Percentiles rank a stretch among this genome's conserved stretches.
Conservation (phyloP, 2,329 filamentous ascomycete species). For the Diatrype stigma region DNA sequence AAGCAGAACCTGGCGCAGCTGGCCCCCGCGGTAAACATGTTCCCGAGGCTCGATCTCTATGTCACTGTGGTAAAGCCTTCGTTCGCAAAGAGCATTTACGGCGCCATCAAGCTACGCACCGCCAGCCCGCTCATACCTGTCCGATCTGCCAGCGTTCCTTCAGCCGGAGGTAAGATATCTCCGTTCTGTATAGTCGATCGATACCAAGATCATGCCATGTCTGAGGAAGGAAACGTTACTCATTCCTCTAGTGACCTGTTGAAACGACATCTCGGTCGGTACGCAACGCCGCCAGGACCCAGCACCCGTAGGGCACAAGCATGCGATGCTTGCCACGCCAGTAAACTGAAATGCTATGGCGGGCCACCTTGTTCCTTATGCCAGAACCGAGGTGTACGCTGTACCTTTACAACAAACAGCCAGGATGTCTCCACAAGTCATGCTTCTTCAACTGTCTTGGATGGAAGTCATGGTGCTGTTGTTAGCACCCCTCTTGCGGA, state of each 20-base stretch:
- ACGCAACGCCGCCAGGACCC: neutral
- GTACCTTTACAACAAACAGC: too few species aligned
- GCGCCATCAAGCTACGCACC: constrained; percentile 3
- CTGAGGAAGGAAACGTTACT: too few species aligned
- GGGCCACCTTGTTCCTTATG: neutral
- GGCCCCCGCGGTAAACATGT: neutral
- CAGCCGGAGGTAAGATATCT: neutral
- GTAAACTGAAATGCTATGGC: neutral
- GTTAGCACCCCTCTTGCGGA: too few species aligned
- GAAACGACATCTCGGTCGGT: neutral
- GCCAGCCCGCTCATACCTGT: neutral
- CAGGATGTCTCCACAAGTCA: too few species aligned
- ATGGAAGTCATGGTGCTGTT: too few species aligned
- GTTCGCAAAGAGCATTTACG: constrained; percentile 4
- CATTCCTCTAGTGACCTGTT: constrained; percentile 1
- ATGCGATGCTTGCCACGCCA: constrained; percentile 2
- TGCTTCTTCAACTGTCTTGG: too few species aligned
- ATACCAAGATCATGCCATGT: neutral
- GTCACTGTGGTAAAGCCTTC: constrained; percentile 4
- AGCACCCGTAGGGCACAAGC: neutral
- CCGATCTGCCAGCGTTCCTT: constrained; percentile 1
- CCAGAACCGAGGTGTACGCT: neutral
- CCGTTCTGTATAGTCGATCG: too few species aligned
- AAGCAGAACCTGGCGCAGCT: too few species aligned
- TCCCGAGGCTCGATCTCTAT: neutral